These are phyloP conservation scores for Tetragonia tetragonoides DNA, from an alignment of 148 eudicot genomes.

Conservation along the genomic window DNA sequence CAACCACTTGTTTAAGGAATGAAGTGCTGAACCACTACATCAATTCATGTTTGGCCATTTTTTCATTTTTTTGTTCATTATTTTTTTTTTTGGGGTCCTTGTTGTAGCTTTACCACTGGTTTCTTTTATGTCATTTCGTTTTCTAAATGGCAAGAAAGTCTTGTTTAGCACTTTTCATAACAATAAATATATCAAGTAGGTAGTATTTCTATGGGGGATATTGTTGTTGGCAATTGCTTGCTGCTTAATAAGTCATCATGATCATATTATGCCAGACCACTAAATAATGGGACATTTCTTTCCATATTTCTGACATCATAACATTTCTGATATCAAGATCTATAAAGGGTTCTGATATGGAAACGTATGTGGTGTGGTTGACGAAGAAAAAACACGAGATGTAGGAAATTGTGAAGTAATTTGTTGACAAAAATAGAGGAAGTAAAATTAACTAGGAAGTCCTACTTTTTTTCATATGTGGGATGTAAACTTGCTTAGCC, in stretches of 20 bases:
- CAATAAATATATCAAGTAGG: slow-evolving; percentile 5
- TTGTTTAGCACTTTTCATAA: slow-evolving; percentile 4
- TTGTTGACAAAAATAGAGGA: no score
- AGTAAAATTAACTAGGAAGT: no score
- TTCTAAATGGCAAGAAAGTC: background rate
- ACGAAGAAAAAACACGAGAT: no score
- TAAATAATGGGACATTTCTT: slow-evolving; percentile 16
- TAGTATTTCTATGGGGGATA: background rate
- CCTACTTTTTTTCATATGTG: no score
- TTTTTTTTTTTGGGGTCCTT: background rate
- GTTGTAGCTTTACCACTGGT: background rate
- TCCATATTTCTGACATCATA: slow-evolving; percentile 4
- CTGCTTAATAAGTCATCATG: slow-evolving; percentile 17
- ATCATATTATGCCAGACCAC: slow-evolving; percentile 25
- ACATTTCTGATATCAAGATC: slow-evolving; percentile 3
- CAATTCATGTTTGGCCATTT: background rate
- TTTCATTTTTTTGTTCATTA: background rate
- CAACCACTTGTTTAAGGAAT: no score
- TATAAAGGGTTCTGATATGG: background rate
- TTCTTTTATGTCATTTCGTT: background rate
- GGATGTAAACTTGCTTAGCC: no score
- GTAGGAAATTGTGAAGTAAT: no score
- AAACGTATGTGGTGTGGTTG: no score
- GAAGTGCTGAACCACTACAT: no score
- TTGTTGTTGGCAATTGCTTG: slow-evolving; percentile 18